Evolutionary conservation across 2,329 filamentous ascomycete genomes (phyloP), one percentile per base, ranked within the genome.

Genomic region (Coniochaeta sp.): DNA sequence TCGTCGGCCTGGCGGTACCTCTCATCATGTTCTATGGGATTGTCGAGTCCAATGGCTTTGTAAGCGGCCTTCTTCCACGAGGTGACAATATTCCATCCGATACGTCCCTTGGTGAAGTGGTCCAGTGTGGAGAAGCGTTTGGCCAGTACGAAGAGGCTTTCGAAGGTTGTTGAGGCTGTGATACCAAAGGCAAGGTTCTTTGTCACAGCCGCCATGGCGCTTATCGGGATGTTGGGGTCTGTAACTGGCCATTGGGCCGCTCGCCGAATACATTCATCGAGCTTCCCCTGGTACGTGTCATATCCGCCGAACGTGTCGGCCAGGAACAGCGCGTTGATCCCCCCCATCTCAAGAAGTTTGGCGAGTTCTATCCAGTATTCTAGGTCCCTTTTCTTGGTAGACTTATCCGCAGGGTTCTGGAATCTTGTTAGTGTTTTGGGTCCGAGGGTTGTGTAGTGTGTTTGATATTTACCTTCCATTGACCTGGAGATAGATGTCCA

Each of bases 21-120:
- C 59, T 78, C 69, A 48, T 80, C 77, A 57, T 79, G 77, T 53
- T 78, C 75, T 33, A 79, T 76, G 0, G 76, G 76, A 7, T 62
- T 73, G 18, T 79, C 73, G 7, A 80, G 59, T 0, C 78, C 78
- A 52, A 82, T 79, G 1, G 77, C 77, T 58, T 81, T 79, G 63
- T 79, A 79, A 0, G 78, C 78, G 0, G 74, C 69, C 58, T 82
- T 82, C 61, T 81, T 81, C 73, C 77, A 83, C 1, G 71, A 76
- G 0, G 82, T 85, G 0, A 87, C 83, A 18, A 86, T 83, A 54
- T 86, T 86, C 83, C 82, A 85, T 0, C 79, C 82, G 30, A 85
- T 73, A 0, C 82, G 70, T 0, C 82, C 82, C 3, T 74, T 69
- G 0, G 82, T 85, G 40, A 86, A 67, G 61, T 85, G 81, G 53